Base-by-base conservation (phyloP, 2,329 filamentous ascomycete genomes). In the Hypoxylon sp. region DNA sequence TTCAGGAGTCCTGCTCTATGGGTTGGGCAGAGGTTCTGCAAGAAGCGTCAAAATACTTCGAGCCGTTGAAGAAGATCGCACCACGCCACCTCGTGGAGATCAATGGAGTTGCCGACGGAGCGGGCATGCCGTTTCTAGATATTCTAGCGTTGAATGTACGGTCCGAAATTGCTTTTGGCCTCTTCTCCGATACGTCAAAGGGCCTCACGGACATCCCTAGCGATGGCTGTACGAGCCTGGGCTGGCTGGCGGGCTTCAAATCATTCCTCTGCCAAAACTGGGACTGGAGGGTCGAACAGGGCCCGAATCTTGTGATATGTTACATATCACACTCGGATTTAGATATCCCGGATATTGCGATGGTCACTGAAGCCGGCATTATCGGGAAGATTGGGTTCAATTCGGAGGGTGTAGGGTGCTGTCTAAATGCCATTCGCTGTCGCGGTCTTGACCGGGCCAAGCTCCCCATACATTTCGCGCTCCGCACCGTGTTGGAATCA, bases 371-470 rank as follows among this genome's bases (percentile, higher is more conserved):
- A 53, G 81, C 83, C 0, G 87, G 87, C 12, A 82, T 89, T 21
- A 83, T 91, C 32, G 88, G 87, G 12, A 91, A 91, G 75, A 90
- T 91, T 21, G 89, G 89, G 0, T 80, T 90, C 69, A 91, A 91
- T 71, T 79, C 78, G 14, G 72, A 75, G 0, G 87, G 88, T 0
- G 86, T 91, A 0, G 88, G 87, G 0, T 83, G 84, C 0, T 85
- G 84, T 45, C 78, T 90, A 7, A 91, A 91, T 65, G 89, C 88
- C 0, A 88, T 91, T 64, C 81, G 82, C 39, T 86, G 85, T 2
- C 80, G 81, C 1, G 87, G 87, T 0, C 82, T 89, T 50, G 81
- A 87, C 70, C 70, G 76, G 2, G 75, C 76, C 0, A 82, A 81
- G 6, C 70, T 90, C 2, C 88, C 89, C 0, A 84, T 88, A n/a